These are phyloP conservation scores for Lachnellula cervina DNA, from an alignment of 2,329 filamentous ascomycete species.

Conservation along the genomic window DNA sequence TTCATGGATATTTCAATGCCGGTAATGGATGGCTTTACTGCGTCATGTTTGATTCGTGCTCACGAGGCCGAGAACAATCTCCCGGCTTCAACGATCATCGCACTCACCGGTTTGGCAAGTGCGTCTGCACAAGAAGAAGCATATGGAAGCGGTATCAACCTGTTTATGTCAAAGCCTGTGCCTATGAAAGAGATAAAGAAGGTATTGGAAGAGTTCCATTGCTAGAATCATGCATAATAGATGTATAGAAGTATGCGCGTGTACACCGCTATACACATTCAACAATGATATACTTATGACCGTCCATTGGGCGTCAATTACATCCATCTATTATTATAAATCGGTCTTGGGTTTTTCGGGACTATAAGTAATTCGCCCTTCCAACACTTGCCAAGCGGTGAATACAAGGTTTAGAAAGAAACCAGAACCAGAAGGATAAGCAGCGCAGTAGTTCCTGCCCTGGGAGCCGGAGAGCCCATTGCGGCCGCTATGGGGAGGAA, in stretches of 20 bases:
- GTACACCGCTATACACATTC: too few relatives aligned
- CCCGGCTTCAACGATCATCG: constrained; percentile 36
- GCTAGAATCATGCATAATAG: too few relatives aligned
- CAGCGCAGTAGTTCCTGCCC: background rate
- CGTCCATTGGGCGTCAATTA: too few relatives aligned
- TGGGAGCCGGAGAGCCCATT: background rate
- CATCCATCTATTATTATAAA: background rate
- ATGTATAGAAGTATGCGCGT: too few relatives aligned
- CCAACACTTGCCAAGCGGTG: background rate
- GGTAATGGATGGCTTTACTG: constrained; percentile 46
- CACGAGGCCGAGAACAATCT: constrained; percentile 36
- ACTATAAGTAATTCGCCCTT: background rate
- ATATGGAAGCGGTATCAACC: constrained; percentile 47
- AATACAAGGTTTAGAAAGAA: background rate
- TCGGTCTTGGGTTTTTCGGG: background rate
- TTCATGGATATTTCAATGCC: constrained; percentile 55
- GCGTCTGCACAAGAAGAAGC: constrained; percentile 44
- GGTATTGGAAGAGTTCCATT: background rate
- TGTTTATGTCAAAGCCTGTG: constrained; percentile 50
- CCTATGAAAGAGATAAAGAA: constrained; percentile 10
- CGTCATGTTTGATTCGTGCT: constrained; percentile 42
- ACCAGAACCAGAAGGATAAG: background rate
- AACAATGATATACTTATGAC: too few relatives aligned
- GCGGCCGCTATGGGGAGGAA: background rate
- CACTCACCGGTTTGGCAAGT: constrained; percentile 47